Evolutionary conservation across 2,329 filamentous ascomycete species (phyloP).

Genomic region (Byssothecium circinans): DNA sequence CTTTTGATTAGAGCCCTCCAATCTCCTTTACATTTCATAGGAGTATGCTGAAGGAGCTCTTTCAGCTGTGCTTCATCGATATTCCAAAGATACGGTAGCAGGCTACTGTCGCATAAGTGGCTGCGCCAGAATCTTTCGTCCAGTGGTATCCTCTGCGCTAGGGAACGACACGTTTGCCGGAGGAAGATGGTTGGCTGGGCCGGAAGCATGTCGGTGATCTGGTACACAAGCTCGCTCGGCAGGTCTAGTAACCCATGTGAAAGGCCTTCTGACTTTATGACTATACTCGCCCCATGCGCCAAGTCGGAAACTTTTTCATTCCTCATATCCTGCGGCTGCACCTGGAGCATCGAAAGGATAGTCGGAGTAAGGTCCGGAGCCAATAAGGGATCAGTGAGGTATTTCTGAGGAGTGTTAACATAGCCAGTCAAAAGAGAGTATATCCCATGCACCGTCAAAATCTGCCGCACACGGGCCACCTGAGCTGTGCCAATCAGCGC

Average conservation of each 20-base stretch:
- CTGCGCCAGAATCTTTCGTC: slow-evolving; percentile 30
- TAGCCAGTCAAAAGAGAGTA: no score
- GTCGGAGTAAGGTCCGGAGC: slow-evolving; percentile 10
- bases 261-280: background rate
- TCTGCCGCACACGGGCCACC: no score
- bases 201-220: slow-evolving; percentile 19
- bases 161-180: slow-evolving; percentile 19
- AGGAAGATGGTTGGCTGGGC: slow-evolving; percentile 17
- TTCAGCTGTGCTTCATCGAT: slow-evolving; percentile 18
- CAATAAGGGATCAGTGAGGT: slow-evolving; percentile 23
- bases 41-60: background rate
- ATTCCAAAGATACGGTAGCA: slow-evolving; percentile 30
- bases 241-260: slow-evolving; percentile 16
- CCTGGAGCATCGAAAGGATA: slow-evolving; percentile 3
- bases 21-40: slow-evolving; percentile 9
- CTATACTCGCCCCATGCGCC: background rate
- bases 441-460: no score
- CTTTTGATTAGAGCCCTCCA: slow-evolving; percentile 22
- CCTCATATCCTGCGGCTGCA: background rate
- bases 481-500: no score
- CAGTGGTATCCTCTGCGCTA: slow-evolving; percentile 21
- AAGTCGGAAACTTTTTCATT: no score
- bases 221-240: slow-evolving; percentile 22
- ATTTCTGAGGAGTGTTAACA: no score
- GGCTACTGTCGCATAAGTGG: slow-evolving; percentile 19